Base-by-base conservation (phyloP, 768 basidiomycete species). In the Pholiota molesta region DNA sequence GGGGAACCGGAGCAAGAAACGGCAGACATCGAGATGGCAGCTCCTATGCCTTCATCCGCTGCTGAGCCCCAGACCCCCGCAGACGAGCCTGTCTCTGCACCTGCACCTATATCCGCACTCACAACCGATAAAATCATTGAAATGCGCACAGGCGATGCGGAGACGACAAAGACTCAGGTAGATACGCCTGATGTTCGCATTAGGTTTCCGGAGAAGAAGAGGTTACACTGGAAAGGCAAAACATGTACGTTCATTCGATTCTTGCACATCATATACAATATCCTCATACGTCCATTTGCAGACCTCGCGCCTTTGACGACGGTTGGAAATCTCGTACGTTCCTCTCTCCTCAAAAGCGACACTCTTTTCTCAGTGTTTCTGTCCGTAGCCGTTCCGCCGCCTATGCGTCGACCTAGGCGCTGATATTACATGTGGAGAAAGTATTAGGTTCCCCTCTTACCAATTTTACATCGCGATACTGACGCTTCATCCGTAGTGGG, bases 381-480 rank as follows among this genome's bases (percentile, higher is more conserved):
- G 45, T 37, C 59, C 28, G 26, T 40, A 96, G 90, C 97, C 97
- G 2, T 99, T 99, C 81, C 87, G 97, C 17, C 85, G 96, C 11
- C 77, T 99, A 7, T 97, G 95, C 67, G 88, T 92, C 9, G 79
- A 85, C 26, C 87, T 91, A 61, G 97, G 97, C 14, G 94, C 91
- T 2, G 95, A 97, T 65, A 97, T 99, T 67, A 97, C 95, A 3
- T 95, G 94, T 65, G 94, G 95, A 26, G 97, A 98, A 75, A 98
- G 91, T 92, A 68, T 57, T 83, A 69, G 16, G 9, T 26, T 8
- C 39, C 39, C 28, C 9, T 35, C 3, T 4, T 9, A 47, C 42
- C 9, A 11, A 37, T 59, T 51, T 57, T 26, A 28, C 40, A 26
- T 14, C 35, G 1, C 35, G 55, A 21, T 52, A 55, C 42, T 59